Percentiles rank a stretch among this genome's conserved stretches.
Evolutionary conservation across 306 rosid species (phyloP).

Genomic region (Canavalia ensiformis): DNA sequence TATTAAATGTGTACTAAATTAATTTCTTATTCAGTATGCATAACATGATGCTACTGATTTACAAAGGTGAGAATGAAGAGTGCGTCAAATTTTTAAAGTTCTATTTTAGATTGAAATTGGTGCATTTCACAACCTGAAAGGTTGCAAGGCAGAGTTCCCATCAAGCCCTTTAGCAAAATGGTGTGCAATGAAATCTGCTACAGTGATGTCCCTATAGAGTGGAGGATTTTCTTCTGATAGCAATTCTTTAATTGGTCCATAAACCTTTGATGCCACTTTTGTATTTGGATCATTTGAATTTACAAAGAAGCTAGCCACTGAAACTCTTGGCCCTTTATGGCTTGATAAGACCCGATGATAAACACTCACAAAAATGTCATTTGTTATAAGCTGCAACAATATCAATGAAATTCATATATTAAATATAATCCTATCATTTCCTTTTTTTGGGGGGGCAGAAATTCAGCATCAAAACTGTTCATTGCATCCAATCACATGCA

Average conservation of each 20-base stretch:
- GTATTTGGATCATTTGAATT: neutral
- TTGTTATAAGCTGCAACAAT: constrained; percentile 50
- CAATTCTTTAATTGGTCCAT: constrained; percentile 63
- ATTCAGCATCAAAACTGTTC: neutral
- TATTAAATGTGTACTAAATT: no score
- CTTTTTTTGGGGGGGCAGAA: no score
- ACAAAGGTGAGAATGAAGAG: neutral
- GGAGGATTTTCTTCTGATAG: constrained; percentile 56
- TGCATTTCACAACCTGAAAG: constrained; percentile 46
- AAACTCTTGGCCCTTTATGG: constrained; percentile 48
- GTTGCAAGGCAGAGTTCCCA: constrained; percentile 50
- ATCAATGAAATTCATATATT: neutral
- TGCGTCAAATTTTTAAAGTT: neutral
- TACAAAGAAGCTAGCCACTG: constrained; percentile 56
- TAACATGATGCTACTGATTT: no score
- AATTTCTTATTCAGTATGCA: no score
- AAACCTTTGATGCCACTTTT: constrained; percentile 34
- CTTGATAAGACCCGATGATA: constrained; percentile 45
- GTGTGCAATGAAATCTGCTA: constrained; percentile 22
- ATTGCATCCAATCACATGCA: neutral
- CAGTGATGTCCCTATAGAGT: constrained; percentile 44
- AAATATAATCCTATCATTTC: neutral
- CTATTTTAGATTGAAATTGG: neutral
- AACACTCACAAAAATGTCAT: constrained; percentile 48
- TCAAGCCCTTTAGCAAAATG: constrained; percentile 43